A percentile compares a stretch with the other conserved stretches of the same genome.
Conservation (phyloP, 129 eudicot genomes). For the Saussurea involucrata region DNA sequence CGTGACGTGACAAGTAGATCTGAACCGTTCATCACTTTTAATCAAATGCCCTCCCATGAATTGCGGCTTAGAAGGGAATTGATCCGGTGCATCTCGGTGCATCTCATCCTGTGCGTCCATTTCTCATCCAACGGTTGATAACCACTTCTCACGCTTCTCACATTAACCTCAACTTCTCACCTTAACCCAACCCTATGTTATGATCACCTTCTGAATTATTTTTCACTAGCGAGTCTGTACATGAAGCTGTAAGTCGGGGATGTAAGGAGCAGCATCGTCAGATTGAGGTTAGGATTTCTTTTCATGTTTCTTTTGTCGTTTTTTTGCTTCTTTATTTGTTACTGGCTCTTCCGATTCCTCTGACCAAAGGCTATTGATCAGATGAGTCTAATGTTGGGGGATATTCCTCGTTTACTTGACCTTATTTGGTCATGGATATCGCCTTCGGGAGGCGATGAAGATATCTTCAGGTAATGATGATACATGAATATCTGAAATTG, state of each 20-base stretch:
- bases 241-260: slow-evolving; percentile 80
- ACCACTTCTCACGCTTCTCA: no score
- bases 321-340: not conserved
- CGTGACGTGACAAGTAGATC: no score
- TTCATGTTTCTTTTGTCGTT: not conserved
- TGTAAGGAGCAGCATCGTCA: slow-evolving; percentile 97
- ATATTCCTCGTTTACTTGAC: slow-evolving; percentile 81
- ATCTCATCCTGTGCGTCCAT: no score
- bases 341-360: not conserved
- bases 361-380: slow-evolving; percentile 40
- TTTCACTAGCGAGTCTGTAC: slow-evolving; percentile 58
- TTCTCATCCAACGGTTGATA: no score
- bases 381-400: slow-evolving; percentile 94
- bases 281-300: slow-evolving; percentile 59
- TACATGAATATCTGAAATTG: no score
- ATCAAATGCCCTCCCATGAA: no score
- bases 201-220: not conserved
- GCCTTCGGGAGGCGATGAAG: slow-evolving; percentile 69
- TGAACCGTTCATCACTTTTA: no score
- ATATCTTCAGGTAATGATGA: slow-evolving; percentile 74
- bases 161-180: no score
- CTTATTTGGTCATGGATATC: slow-evolving; percentile 93
- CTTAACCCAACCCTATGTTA: no score
- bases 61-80: no score
- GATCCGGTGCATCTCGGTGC: no score